Conservation (phyloP, 2,329 filamentous ascomycete species). For the Myriosclerotinia curreyana region DNA sequence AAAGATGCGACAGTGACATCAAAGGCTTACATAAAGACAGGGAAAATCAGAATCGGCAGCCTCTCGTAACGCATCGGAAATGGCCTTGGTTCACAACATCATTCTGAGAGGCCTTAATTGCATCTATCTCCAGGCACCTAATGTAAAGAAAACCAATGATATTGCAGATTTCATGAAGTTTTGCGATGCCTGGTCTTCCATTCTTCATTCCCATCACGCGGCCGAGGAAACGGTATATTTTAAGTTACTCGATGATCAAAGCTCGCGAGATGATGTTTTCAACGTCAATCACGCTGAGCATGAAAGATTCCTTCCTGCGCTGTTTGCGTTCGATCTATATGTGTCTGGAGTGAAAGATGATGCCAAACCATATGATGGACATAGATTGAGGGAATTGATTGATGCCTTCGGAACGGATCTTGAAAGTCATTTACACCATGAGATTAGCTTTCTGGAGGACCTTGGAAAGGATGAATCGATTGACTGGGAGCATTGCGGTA, state of each 20-base stretch:
- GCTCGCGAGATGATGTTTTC: constrained; percentile 37
- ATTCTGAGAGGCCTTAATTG: constrained; percentile 43
- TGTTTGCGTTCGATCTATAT: constrained; percentile 41
- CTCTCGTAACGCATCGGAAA: constrained; percentile 38
- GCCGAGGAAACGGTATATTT: constrained; percentile 44
- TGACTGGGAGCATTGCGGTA: constrained; percentile 38
- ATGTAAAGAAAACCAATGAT: constrained; percentile 42
- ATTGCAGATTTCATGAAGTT: constrained; percentile 37
- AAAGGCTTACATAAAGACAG: neutral
- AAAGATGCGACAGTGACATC: neutral
- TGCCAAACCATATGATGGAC: constrained; percentile 39
- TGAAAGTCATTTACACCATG: constrained; percentile 41
- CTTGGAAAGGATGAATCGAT: constrained; percentile 39
- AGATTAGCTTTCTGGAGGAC: constrained; percentile 42
- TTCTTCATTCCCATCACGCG: constrained; percentile 43
- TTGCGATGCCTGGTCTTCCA: constrained; percentile 26
- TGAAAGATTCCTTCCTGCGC: constrained; percentile 41
- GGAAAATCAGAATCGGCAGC: constrained; percentile 15
- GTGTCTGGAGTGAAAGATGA: constrained; percentile 36
- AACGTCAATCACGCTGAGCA: constrained; percentile 45
- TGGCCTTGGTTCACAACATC: constrained; percentile 41
- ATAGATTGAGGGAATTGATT: constrained; percentile 37
- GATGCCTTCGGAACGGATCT: constrained; percentile 41
- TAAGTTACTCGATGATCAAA: constrained; percentile 40
- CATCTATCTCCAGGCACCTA: constrained; percentile 40